Conservation (phyloP, 768 basidiomycete species). For the Phylloporus rhodoxanthus region DNA sequence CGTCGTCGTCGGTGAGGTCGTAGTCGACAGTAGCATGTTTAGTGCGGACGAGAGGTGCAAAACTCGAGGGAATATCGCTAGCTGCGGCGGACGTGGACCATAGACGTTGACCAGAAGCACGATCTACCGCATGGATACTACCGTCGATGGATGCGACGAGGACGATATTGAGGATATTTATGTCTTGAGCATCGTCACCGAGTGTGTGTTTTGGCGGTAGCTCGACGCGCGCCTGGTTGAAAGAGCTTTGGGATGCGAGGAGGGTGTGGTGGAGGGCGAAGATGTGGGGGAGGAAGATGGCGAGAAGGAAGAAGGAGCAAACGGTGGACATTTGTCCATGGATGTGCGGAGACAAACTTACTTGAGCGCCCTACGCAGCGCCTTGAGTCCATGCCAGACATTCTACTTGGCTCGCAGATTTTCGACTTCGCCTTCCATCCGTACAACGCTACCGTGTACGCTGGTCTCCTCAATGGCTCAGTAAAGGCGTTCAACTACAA, state of each 20-base stretch:
- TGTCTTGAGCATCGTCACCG: conserved; percentile 33
- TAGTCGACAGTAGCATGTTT: conserved; percentile 53
- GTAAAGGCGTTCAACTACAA: conserved; percentile 79
- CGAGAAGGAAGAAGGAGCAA: conserved; percentile 24
- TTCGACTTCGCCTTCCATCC: conserved; percentile 93
- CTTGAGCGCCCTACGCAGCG: background rate
- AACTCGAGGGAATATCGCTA: conserved; percentile 42
- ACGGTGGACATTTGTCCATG: conserved; percentile 35
- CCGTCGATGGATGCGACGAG: conserved; percentile 93
- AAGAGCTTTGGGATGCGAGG: conserved; percentile 17
- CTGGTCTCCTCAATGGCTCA: conserved; percentile 74
- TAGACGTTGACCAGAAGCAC: conserved; percentile 71
- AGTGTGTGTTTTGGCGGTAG: conserved; percentile 4
- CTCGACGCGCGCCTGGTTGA: background rate
- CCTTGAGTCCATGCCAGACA: conserved; percentile 38
- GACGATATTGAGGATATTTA: conserved; percentile 73
- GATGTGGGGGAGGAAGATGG: conserved; percentile 28
- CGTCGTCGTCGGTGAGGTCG: conserved; percentile 51
- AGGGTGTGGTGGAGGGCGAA: conserved; percentile 29
- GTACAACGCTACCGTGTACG: conserved; percentile 59
- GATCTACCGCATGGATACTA: conserved; percentile 87
- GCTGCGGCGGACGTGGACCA: conserved; percentile 83
- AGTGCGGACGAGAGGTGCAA: conserved; percentile 72
- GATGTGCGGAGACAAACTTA: conserved; percentile 4
- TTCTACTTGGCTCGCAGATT: conserved; percentile 68